Percentiles rank a stretch among this genome's conserved stretches.
These are phyloP conservation scores for Lathyrus tuberosus DNA, from an alignment of 306 rosid genomes.

Conservation along the genomic window DNA sequence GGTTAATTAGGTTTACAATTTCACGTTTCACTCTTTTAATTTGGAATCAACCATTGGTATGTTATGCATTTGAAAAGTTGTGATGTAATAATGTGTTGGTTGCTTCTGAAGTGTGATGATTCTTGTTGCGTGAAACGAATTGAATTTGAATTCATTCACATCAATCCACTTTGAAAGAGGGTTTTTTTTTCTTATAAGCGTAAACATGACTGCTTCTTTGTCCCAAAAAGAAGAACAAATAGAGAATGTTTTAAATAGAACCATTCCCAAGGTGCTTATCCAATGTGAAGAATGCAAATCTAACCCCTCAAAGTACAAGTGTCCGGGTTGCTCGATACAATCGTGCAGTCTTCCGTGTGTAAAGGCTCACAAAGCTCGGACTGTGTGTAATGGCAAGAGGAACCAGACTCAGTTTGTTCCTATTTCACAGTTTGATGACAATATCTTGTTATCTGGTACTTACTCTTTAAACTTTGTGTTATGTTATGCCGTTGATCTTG, in stretches of 20 bases:
- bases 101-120: constrained; percentile 12
- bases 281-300: constrained; percentile 76
- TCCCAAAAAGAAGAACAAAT: constrained; percentile 40
- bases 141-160: neutral
- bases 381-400: constrained; percentile 80
- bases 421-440: constrained; percentile 72
- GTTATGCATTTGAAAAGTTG: neutral
- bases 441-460: constrained; percentile 73
- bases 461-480: neutral
- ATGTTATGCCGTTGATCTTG: constrained; percentile 3
- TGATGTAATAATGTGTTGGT: constrained; percentile 6
- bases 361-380: constrained; percentile 75
- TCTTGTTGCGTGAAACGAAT: constrained; percentile 9
- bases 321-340: constrained; percentile 83
- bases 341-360: constrained; percentile 85
- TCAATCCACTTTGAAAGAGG: neutral
- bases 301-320: constrained; percentile 70
- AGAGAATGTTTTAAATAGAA: constrained; percentile 31
- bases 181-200: constrained; percentile 11
- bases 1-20: neutral
- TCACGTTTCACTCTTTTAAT: too few species aligned
- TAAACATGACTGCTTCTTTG: constrained; percentile 8
- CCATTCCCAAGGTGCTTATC: constrained; percentile 13
- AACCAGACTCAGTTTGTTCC: constrained; percentile 68
- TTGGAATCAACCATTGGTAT: neutral